phyloP scores from a whole-genome alignment of 345 rosid genomes.

The Tarenaya hassleriana region DNA sequence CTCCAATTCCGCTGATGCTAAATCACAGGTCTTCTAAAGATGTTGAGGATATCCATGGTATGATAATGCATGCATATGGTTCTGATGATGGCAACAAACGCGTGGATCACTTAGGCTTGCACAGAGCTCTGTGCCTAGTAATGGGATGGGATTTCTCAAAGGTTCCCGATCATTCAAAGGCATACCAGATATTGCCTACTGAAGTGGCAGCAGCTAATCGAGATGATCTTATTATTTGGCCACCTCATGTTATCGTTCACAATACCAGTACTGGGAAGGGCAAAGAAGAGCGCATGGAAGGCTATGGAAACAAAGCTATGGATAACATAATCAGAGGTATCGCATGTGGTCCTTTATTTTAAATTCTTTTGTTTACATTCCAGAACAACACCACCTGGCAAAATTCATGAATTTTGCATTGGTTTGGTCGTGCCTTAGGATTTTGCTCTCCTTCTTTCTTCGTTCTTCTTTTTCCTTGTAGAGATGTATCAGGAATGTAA shows the following conservation, averaged over 20 bases:
- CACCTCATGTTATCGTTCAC: constrained; percentile 85
- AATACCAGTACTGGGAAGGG: constrained; percentile 91
- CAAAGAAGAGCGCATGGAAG: constrained; percentile 94
- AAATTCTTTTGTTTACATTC: constrained; percentile 24
- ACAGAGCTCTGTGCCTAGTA: constrained; percentile 88
- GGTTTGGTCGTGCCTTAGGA: constrained; percentile 9
- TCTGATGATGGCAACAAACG: constrained; percentile 65
- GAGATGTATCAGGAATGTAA: constrained; percentile 10
- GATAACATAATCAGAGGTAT: constrained; percentile 92
- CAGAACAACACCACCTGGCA: constrained; percentile 10
- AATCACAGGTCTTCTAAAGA: constrained; percentile 89
- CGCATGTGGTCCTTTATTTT: constrained; percentile 27
- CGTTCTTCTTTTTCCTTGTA: neutral
- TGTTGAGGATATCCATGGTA: constrained; percentile 79
- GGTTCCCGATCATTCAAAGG: constrained; percentile 85
- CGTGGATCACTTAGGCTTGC: constrained; percentile 92
- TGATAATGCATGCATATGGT: constrained; percentile 88
- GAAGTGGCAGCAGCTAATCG: constrained; percentile 70
- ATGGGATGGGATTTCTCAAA: constrained; percentile 89
- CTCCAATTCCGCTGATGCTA: constrained; percentile 62
- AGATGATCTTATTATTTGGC: constrained; percentile 95
- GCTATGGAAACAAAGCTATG: constrained; percentile 95
- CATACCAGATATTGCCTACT: constrained; percentile 68
- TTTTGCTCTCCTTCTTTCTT: neutral
- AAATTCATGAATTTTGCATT: constrained; percentile 19